Percentiles rank a stretch among this genome's conserved stretches.
These are phyloP conservation scores for Pseudocercospora ulei DNA, from an alignment of 2,329 filamentous ascomycete genomes.

Conservation along the genomic window DNA sequence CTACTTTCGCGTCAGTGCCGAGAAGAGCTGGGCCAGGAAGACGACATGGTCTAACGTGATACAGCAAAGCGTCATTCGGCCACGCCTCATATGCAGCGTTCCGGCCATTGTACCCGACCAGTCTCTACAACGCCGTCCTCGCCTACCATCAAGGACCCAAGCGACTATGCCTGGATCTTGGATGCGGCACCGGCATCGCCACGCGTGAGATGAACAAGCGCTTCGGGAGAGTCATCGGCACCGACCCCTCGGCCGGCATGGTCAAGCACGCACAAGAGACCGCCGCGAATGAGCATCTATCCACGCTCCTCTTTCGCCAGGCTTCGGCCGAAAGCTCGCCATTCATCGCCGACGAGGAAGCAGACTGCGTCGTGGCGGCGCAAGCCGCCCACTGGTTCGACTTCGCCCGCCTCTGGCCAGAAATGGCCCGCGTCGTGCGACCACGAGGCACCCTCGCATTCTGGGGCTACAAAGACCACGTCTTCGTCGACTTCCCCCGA, in stretches of 20 bases:
- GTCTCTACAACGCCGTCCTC: constrained; percentile 48
- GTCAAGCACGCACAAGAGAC: constrained; percentile 32
- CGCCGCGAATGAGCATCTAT: constrained; percentile 22
- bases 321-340: constrained; percentile 45
- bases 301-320: constrained; percentile 45
- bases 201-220: constrained; percentile 46
- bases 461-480: constrained; percentile 57
- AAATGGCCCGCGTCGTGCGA: constrained; percentile 47
- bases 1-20: constrained; percentile 13
- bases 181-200: constrained; percentile 53
- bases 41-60: neutral
- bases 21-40: neutral
- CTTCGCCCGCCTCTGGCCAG: constrained; percentile 47
- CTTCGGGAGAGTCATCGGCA: constrained; percentile 46
- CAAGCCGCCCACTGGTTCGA: constrained; percentile 62
- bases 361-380: constrained; percentile 46
- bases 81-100: constrained; percentile 51
- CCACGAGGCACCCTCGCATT: constrained; percentile 52
- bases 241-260: constrained; percentile 53
- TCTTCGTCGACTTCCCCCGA: constrained; percentile 46
- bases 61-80: constrained; percentile 49
- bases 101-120: constrained; percentile 50
- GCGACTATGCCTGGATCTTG: constrained; percentile 48
- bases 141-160: constrained; percentile 44
- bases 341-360: constrained; percentile 42